Conservation (phyloP, 2,329 filamentous ascomycete species). For the Nigrograna mackinnonii region DNA sequence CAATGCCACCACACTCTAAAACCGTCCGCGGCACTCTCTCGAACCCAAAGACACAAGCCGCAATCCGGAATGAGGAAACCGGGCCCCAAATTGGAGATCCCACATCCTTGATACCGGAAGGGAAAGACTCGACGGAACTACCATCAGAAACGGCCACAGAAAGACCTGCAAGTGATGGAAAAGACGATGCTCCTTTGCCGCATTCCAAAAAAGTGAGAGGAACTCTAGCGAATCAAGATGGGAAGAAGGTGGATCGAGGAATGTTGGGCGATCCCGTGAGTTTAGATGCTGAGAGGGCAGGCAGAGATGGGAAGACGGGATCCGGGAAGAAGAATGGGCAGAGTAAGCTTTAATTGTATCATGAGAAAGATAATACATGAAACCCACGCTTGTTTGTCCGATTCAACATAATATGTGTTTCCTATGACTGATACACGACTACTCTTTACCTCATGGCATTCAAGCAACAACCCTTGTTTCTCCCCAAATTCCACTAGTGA, state of each 20-base stretch:
- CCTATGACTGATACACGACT: no score
- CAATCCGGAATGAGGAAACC: constrained; percentile 14
- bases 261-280: constrained; percentile 33
- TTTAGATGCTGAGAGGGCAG: constrained; percentile 34
- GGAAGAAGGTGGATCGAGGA: constrained; percentile 23
- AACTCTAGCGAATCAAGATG: constrained; percentile 22
- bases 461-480: no score
- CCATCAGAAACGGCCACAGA: constrained; percentile 11
- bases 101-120: constrained; percentile 24
- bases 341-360: no score
- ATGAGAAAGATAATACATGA: no score
- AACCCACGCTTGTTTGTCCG: no score
- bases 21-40: constrained; percentile 35
- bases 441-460: no score
- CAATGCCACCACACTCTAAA: constrained; percentile 21
- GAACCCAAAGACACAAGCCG: constrained; percentile 29
- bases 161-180: constrained; percentile 3
- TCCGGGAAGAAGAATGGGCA: no score
- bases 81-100: constrained; percentile 26
- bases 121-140: constrained; percentile 10
- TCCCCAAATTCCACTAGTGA: no score
- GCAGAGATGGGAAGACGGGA: no score
- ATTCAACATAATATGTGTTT: no score
- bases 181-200: constrained; percentile 9
- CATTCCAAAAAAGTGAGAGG: constrained; percentile 29